phyloP scores from a whole-genome alignment of 495 filamentous ascomycete species.

The Penicillium crystallinum region DNA sequence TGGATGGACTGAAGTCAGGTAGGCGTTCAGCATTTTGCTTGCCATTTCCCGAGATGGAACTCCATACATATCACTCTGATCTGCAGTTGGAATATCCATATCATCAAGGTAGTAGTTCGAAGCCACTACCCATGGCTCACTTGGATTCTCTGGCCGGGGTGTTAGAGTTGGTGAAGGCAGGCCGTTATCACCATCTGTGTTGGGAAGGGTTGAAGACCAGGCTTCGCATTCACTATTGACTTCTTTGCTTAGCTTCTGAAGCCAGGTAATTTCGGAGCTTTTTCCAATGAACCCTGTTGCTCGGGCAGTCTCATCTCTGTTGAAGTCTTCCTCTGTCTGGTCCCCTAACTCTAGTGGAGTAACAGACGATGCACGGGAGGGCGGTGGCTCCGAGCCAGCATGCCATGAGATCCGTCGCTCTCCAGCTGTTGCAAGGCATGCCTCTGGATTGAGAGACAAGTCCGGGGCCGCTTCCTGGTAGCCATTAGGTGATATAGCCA shows the following conservation, averaged over 20 bases:
- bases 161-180: slow-evolving; percentile 27
- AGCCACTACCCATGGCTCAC: slow-evolving; percentile 26
- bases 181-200: slow-evolving; percentile 17
- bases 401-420: slow-evolving; percentile 11
- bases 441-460: slow-evolving; percentile 15
- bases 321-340: slow-evolving; percentile 54
- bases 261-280: slow-evolving; percentile 56
- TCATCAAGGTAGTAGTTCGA: slow-evolving; percentile 50
- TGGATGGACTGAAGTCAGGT: slow-evolving; percentile 53
- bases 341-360: slow-evolving; percentile 50
- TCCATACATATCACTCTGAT: slow-evolving; percentile 42
- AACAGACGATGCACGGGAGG: slow-evolving; percentile 25
- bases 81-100: slow-evolving; percentile 38
- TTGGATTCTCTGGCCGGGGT: slow-evolving; percentile 21
- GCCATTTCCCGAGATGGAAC: slow-evolving; percentile 49
- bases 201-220: slow-evolving; percentile 11
- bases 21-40: slow-evolving; percentile 52
- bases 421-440: neutral
- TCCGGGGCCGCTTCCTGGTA: slow-evolving; percentile 26
- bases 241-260: slow-evolving; percentile 42
- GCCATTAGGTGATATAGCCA: slow-evolving; percentile 8
- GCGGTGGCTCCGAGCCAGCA: slow-evolving; percentile 18
- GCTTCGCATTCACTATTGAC: slow-evolving; percentile 29
- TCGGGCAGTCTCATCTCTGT: slow-evolving; percentile 41
- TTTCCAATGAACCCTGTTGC: slow-evolving; percentile 56